Base-by-base conservation (phyloP, 2,329 filamentous ascomycete genomes). In the Trichophaea hybrida region DNA sequence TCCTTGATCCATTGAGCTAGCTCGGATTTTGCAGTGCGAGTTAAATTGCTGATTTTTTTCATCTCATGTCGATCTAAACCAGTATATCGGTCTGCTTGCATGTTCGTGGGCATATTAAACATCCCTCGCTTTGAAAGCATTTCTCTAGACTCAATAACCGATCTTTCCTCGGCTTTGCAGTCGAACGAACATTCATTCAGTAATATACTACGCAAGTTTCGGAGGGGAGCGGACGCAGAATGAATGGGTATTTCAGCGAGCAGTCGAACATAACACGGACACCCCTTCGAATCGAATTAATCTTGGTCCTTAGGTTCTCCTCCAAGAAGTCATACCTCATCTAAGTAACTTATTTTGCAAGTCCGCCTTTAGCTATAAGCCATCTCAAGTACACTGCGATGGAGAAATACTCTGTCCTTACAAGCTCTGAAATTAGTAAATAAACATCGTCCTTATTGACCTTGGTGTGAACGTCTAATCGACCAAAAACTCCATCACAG, bases 311-410 rank as follows among this genome's bases (percentile, higher is more conserved):
- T 24, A 24, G 3, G 24, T 24, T 24, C 24, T 24, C 24, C 24
- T 24, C 24, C 24, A 24, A 24, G 13, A 35, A 33, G 5, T 46
- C 51, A 48, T 56, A 62, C 61, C 52, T 75, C 73, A 31, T 74
- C 73, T 34, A 78, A 75, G 58, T 79, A 77, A 48, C 70, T 69
- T 12, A 73, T 69, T 57, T 70, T 59, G 75, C 75, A 34, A 85
- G 73, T 4, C 80, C 78, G 34, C 91, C 91, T 62, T 84, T 83
- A 6, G 88, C 84, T 69, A 96, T 90, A 17, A 97, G 78, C 88
- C 89, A 96, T 68, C 93, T 86, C 32, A 94, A 75, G 69, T 96
- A 97, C 61, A 80, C 81, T 6, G 86, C 79, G 1, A 87, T 78
- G 4, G 84, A 85, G 70, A 97, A 96, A 55, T 85, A 81, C 17